These are phyloP conservation scores for Paxillus ammoniavirescens DNA, from an alignment of 768 basidiomycete genomes.

Conservation along the genomic window DNA sequence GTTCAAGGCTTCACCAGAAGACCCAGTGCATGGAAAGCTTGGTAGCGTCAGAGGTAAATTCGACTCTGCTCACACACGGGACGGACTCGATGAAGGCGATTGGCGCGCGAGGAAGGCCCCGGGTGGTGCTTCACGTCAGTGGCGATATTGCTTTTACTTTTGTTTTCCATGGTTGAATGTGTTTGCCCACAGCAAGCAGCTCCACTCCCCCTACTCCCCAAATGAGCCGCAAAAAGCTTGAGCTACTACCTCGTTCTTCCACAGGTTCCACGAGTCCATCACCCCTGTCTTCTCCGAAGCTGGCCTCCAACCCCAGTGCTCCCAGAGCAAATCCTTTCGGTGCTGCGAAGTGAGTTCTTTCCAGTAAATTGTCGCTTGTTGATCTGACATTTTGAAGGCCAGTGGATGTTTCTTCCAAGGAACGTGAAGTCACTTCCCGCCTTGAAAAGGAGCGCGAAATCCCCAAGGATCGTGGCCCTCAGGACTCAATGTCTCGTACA, in stretches of 20 bases:
- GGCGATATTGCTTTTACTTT: neutral
- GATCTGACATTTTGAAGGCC: constrained; percentile 50
- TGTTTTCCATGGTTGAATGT: constrained; percentile 13
- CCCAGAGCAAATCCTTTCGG: constrained; percentile 81
- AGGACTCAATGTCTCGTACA: constrained; percentile 48
- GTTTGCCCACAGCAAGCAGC: constrained; percentile 46
- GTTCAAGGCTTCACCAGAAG: constrained; percentile 56
- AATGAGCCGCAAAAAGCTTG: constrained; percentile 74
- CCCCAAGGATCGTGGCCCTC: constrained; percentile 33
- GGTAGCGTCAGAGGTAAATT: constrained; percentile 48
- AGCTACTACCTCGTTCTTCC: constrained; percentile 79
- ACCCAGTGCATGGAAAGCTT: constrained; percentile 40
- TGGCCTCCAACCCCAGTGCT: constrained; percentile 45
- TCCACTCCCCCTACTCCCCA: constrained; percentile 85
- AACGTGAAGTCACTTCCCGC: constrained; percentile 72
- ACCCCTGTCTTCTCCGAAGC: constrained; percentile 78
- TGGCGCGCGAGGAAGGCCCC: constrained; percentile 61
- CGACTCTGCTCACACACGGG: constrained; percentile 55
- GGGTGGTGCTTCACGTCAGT: constrained; percentile 64
- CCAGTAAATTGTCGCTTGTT: neutral
- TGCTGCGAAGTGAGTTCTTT: constrained; percentile 60
- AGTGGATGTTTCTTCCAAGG: constrained; percentile 76
- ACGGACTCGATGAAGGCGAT: constrained; percentile 58
- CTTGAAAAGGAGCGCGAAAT: constrained; percentile 62
- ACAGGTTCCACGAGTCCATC: constrained; percentile 66